Evolutionary conservation across 176 grass and related monocot species (phyloP).

Genomic region (Oryza coarctata): DNA sequence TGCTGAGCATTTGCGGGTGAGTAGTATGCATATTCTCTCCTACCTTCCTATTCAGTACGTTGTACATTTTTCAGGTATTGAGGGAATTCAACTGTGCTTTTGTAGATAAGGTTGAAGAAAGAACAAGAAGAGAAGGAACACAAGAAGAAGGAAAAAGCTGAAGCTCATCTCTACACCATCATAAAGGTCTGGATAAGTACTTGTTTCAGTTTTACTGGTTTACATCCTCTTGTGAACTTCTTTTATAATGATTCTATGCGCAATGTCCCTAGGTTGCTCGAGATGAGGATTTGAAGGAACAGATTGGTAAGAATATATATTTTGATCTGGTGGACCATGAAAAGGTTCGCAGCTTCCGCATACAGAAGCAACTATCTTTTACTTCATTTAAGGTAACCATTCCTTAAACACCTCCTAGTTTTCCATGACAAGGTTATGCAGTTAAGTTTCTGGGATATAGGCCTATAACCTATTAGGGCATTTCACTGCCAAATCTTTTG

Average conservation of each 20-base stretch:
- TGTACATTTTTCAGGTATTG: constrained; percentile 14
- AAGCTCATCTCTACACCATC: constrained; percentile 96
- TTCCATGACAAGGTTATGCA: constrained; percentile 2
- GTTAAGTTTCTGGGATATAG: constrained; percentile 1
- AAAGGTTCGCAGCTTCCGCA: constrained; percentile 94
- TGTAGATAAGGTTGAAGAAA: constrained; percentile 95
- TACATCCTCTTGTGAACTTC: constrained; percentile 17
- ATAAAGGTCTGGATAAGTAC: constrained; percentile 64
- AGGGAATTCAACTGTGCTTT: constrained; percentile 40
- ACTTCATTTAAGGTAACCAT: constrained; percentile 82
- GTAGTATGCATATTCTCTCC: not conserved
- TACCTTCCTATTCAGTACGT: constrained; percentile 22
- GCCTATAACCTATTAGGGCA: not conserved
- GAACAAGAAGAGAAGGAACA: constrained; percentile 99
- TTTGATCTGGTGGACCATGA: constrained; percentile 99
- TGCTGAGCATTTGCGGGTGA: constrained; percentile 75
- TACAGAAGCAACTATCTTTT: constrained; percentile 96
- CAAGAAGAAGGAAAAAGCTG: constrained; percentile 98
- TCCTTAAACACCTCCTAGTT: not conserved
- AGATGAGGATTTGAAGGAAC: constrained; percentile 72
- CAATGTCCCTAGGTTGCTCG: constrained; percentile 68
- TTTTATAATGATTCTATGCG: constrained; percentile 20
- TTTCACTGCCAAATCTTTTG: constrained; percentile 13
- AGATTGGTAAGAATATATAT: constrained; percentile 91
- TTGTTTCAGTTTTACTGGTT: constrained; percentile 19